These are phyloP conservation scores for Oryza australiensis DNA, from an alignment of 176 grass and related monocot species.

Conservation along the genomic window DNA sequence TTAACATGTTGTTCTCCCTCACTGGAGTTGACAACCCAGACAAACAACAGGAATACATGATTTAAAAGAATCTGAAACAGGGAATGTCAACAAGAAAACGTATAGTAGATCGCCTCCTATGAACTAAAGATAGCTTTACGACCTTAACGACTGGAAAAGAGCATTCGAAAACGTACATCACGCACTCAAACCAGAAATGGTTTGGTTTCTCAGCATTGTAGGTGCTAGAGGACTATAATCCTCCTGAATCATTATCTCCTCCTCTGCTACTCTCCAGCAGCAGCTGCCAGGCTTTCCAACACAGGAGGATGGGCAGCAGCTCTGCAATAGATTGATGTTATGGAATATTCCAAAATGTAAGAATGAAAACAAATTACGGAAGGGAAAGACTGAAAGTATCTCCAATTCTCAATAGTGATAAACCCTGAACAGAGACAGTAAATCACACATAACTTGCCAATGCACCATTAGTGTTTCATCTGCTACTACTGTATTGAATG, in stretches of 20 bases:
- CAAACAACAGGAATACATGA: not conserved
- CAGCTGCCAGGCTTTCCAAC: slow-evolving; percentile 21
- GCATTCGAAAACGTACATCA: not conserved
- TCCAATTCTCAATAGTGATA: not conserved
- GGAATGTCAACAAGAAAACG: not conserved
- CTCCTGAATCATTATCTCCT: slow-evolving; percentile 64
- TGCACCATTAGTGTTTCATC: not conserved
- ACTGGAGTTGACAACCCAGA: not conserved
- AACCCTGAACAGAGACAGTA: not conserved
- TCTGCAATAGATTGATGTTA: slow-evolving; percentile 38
- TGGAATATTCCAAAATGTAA: not conserved
- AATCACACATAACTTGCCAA: not conserved
- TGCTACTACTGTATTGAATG: not conserved
- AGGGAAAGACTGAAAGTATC: not conserved
- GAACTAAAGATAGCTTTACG: not conserved
- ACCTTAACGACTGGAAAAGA: not conserved
- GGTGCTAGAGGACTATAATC: slow-evolving; percentile 28
- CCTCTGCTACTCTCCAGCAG: slow-evolving; percentile 48
- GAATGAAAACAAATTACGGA: not conserved
- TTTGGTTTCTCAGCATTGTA: not conserved
- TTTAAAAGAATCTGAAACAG: not conserved
- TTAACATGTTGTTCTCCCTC: not conserved
- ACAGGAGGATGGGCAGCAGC: slow-evolving; percentile 43
- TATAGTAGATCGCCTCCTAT: not conserved
- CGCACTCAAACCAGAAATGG: not conserved